These are phyloP conservation scores for Trametes polyzona DNA, from an alignment of 1,284 basidiomycete genomes.

Conservation along the genomic window DNA sequence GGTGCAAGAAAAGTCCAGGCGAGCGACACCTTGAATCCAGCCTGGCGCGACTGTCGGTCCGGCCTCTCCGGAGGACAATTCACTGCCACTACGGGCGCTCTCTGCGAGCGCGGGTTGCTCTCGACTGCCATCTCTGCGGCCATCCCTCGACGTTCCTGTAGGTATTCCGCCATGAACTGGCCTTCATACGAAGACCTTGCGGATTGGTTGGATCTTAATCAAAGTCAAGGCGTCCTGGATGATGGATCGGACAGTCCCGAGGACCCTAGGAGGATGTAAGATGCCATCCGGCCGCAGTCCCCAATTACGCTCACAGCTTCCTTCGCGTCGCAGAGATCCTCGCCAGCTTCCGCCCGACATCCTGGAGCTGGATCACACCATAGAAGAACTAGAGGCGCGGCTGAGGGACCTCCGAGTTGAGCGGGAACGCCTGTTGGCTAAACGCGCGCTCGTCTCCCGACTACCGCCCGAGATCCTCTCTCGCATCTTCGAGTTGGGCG, in stretches of 20 bases:
- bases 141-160: no score
- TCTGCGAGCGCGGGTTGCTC: no score
- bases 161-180: no score
- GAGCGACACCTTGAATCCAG: no score
- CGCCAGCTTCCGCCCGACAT: conserved; percentile 31
- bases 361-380: conserved; percentile 32
- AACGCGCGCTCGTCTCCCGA: conserved; percentile 34
- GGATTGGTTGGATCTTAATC: no score
- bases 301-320: not conserved
- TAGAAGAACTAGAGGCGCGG: conserved; percentile 33
- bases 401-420: conserved; percentile 29
- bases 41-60: no score
- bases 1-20: no score
- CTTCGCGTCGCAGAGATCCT: conserved; percentile 24
- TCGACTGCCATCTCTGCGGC: no score
- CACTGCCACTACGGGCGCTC: no score
- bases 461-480: conserved; percentile 40
- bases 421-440: conserved; percentile 30
- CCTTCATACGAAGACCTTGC: no score
- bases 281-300: not conserved
- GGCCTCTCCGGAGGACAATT: no score
- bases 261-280: conserved; percentile 29
- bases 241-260: conserved; percentile 21
- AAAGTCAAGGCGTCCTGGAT: no score
- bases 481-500: conserved; percentile 40